Evolutionary conservation across 352 stramenopile genomes (phyloP).

Genomic region (Phytopythium chamaehyphon): DNA sequence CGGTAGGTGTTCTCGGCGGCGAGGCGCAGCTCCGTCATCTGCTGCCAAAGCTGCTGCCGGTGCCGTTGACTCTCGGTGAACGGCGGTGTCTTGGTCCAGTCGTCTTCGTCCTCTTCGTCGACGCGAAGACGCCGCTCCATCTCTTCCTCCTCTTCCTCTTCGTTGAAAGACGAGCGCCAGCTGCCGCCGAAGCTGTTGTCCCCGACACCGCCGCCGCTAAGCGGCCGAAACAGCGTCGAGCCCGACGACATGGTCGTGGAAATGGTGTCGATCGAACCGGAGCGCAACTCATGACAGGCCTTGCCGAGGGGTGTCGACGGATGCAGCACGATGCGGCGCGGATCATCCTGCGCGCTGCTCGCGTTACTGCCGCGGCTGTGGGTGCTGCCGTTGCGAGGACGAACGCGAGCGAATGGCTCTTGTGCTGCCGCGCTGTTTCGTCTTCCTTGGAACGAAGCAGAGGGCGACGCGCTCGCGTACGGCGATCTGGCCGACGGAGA

Average conservation of each 20-base stretch:
- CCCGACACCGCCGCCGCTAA: neutral
- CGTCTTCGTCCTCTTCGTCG: conserved; percentile 26
- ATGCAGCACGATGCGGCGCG: conserved; percentile 1
- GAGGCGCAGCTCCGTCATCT: conserved; percentile 40
- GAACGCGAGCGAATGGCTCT: neutral
- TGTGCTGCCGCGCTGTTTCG: neutral
- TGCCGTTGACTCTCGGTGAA: conserved; percentile 25
- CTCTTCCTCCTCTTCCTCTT: conserved; percentile 12
- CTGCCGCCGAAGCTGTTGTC: conserved; percentile 10
- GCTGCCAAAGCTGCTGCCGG: conserved; percentile 24
- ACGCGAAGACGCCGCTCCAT: conserved; percentile 16
- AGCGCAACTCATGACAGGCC: conserved; percentile 1
- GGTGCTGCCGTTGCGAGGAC: neutral
- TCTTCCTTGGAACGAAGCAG: neutral
- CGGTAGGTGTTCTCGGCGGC: conserved; percentile 44
- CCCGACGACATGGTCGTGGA: conserved; percentile 3
- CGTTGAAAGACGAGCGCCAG: conserved; percentile 15
- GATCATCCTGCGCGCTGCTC: conserved; percentile 1
- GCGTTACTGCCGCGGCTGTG: neutral
- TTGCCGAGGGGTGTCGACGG: conserved; percentile 4
- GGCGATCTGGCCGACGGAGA: conserved; percentile 3
- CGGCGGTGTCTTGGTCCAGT: conserved; percentile 25
- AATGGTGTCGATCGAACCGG: conserved; percentile 5
- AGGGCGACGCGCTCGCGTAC: neutral
- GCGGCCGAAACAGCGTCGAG: conserved; percentile 3